A percentile compares a stretch with the other conserved stretches of the same genome.
Conservation (phyloP, 2,329 filamentous ascomycete species). For the Aureobasidium sp. region DNA sequence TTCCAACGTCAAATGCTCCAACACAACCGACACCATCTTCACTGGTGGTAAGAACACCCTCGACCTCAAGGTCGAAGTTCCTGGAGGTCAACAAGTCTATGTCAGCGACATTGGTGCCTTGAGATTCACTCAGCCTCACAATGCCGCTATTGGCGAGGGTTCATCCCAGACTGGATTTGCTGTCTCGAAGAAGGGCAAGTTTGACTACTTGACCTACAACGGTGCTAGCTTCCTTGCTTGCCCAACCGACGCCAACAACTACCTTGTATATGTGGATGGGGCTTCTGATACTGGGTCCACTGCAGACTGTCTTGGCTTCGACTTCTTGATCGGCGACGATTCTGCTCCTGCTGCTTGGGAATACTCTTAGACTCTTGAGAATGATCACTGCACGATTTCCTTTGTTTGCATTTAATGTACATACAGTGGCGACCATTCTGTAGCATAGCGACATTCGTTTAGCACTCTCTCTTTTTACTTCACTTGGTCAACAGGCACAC, state of each 20-base stretch:
- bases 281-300: no score
- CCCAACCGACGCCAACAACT: neutral
- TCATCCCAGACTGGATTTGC: slow-evolving; percentile 20
- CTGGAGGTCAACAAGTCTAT: slow-evolving; percentile 24
- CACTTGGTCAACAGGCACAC: no score
- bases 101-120: slow-evolving; percentile 21
- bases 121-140: slow-evolving; percentile 23
- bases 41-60: slow-evolving; percentile 12
- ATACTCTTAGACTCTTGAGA: no score
- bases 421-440: no score
- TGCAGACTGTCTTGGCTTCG: no score
- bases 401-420: no score
- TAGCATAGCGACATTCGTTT: no score
- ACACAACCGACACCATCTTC: slow-evolving; percentile 14
- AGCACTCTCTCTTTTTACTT: no score
- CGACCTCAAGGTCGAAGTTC: slow-evolving; percentile 18
- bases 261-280: neutral
- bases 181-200: neutral
- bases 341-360: no score
- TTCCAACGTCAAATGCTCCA: slow-evolving; percentile 10
- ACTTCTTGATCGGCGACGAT: no score
- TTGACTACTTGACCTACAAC: neutral
- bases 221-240: slow-evolving; percentile 8
- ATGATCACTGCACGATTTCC: no score
- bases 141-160: slow-evolving; percentile 17